These are phyloP conservation scores for Pseudogymnoascus sp. DNA, from an alignment of 2,329 filamentous ascomycete genomes.

Conservation along the genomic window DNA sequence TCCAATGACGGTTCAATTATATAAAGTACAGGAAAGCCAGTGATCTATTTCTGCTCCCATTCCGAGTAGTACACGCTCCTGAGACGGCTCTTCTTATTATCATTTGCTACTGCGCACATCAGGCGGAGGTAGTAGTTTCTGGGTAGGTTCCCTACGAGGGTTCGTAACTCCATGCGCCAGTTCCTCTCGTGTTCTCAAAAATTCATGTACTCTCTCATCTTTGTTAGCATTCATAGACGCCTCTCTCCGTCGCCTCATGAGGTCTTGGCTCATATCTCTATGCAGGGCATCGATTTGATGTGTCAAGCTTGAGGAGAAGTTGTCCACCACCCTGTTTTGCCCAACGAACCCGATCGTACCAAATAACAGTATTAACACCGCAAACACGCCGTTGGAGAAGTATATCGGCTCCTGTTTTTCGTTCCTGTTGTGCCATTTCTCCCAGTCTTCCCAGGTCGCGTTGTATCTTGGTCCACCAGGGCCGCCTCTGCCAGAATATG, in stretches of 20 bases:
- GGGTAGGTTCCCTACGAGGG: background rate
- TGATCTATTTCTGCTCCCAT: background rate
- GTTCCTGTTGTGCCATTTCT: slow-evolving; percentile 59
- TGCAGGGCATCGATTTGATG: slow-evolving; percentile 59
- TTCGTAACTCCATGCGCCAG: background rate
- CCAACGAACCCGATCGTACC: slow-evolving; percentile 61
- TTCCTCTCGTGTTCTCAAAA: slow-evolving; percentile 62
- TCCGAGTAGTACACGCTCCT: background rate
- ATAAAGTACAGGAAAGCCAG: background rate
- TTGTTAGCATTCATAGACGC: slow-evolving; percentile 43
- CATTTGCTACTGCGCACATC: background rate
- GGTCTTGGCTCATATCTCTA: slow-evolving; percentile 55
- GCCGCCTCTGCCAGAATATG: slow-evolving; percentile 14
- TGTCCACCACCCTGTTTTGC: slow-evolving; percentile 62
- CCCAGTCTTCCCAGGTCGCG: slow-evolving; percentile 98
- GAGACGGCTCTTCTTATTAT: background rate
- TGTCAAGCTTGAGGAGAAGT: slow-evolving; percentile 52
- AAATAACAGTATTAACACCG: slow-evolving; percentile 60
- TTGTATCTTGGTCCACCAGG: slow-evolving; percentile 50
- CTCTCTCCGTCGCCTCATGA: slow-evolving; percentile 45
- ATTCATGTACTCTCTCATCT: slow-evolving; percentile 65
- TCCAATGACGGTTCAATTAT: background rate
- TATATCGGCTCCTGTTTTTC: slow-evolving; percentile 48
- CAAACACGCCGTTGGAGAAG: slow-evolving; percentile 74
- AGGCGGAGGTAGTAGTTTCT: slow-evolving; percentile 6